Percentiles rank a stretch among this genome's conserved stretches.
These are phyloP conservation scores for Aspergillus spinulosporus DNA, from an alignment of 2,329 filamentous ascomycete species.

Conservation along the genomic window DNA sequence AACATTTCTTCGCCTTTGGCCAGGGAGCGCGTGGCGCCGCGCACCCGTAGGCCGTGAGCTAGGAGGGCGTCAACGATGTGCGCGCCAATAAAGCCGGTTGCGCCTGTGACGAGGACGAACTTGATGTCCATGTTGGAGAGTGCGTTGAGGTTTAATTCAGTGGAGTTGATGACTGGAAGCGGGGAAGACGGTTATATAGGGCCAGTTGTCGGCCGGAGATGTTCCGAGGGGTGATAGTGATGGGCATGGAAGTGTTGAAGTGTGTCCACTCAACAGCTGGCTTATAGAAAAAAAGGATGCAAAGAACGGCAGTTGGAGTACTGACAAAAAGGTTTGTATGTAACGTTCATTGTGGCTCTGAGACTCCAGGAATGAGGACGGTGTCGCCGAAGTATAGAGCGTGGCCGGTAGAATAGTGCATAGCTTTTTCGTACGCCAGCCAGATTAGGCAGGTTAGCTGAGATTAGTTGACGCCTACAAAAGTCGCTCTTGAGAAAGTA, in stretches of 20 bases:
- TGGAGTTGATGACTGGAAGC: not conserved
- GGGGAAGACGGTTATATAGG: not conserved
- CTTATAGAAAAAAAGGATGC: too few relatives aligned
- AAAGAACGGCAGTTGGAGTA: too few relatives aligned
- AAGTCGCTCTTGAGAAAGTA: too few relatives aligned
- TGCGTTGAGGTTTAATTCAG: not conserved
- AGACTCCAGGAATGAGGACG: too few relatives aligned
- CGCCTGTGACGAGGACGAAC: conserved; percentile 30
- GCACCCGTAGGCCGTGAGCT: conserved; percentile 26
- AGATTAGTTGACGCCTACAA: too few relatives aligned
- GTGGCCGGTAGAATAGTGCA: too few relatives aligned
- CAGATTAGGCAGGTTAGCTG: too few relatives aligned
- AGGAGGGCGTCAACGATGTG: conserved; percentile 32
- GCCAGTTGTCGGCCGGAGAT: not conserved
- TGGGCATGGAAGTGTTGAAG: not conserved
- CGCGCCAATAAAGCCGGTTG: conserved; percentile 33
- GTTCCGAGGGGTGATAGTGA: not conserved
- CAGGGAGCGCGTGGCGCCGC: conserved; percentile 26
- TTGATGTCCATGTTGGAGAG: conserved; percentile 8
- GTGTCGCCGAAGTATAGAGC: too few relatives aligned
- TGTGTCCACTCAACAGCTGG: too few relatives aligned
- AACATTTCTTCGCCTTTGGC: conserved; percentile 37
- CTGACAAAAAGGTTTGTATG: too few relatives aligned
- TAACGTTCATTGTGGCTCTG: too few relatives aligned
- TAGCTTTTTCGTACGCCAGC: too few relatives aligned